Base-by-base conservation (phyloP, 2,329 filamentous ascomycete species). In the Diaporthe longicolla region DNA sequence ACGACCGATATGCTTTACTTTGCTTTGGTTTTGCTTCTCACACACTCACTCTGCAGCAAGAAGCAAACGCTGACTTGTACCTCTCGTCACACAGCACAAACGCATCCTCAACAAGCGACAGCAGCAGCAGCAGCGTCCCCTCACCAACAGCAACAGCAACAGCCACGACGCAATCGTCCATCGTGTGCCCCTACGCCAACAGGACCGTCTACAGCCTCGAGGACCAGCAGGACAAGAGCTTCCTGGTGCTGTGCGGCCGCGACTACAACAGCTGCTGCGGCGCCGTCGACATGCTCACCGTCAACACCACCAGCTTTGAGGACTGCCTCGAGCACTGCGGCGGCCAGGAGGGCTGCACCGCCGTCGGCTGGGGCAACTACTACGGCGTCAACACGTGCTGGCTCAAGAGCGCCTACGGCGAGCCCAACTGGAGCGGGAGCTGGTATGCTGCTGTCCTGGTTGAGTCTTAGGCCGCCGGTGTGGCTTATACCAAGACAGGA, bases 281-380 rank as follows among this genome's bases (percentile, higher is more conserved):
- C 8, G 78, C 80, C 2, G 69, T 68, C 9, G 83, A 84, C 58
- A 75, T 83, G 37, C 76, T 68, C 48, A 76, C 78, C 61, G 17
- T 76, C 58, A 73, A 76, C 35, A 76, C 78, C 5, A 76, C 73
- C 24, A 79, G 76, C 2, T 76, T 83, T n/a, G 79, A 79, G 58
- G 79, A 79, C 10, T 85, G 83, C 72, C 78, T 84, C 24, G 77
- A 78, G 26, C 66, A 70, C 1, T 85, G 83, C 68, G 79, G 81
- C 8, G 32, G 17, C 3, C 76, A 79, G 63, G 74, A 77, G 3
- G 76, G 73, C 0, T 85, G 83, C 59, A 78, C 77, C 0, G 83
- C 80, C 1, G 83, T 82, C 0, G 82, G 83, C 17, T 85, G 82
- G 82, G 83, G 83, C 1, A 74, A 71, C 4, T 80, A 79, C 45